Base-by-base conservation (phyloP, 805 yeast species). In the Saccharomyces jurei region DNA sequence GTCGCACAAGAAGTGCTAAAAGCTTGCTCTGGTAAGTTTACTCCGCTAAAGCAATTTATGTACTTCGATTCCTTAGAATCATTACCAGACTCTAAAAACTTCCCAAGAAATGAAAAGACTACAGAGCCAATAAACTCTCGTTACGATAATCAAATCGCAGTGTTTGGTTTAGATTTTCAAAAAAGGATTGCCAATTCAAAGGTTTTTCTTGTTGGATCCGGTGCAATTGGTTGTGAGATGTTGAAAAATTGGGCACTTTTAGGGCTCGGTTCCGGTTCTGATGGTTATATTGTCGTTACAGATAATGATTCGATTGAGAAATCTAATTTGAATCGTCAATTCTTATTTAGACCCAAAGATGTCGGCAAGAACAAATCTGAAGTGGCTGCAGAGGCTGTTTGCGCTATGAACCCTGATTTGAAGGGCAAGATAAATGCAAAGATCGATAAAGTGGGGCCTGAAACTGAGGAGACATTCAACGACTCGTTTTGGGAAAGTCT, bases 151-250 rank as follows among this genome's bases (percentile, higher is more conserved):
- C 96, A 90, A 75, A 87, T 90, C 66, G 97, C 98, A 1, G 96
- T 92, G 1, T 90, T 90, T 63, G 99, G 99, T 56, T 67, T 80
- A 50, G 81, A 81, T 47, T 89, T 81, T 72, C 92, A 89, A 67
- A 82, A 86, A 64, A 75, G 74, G 48, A 74, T 94, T 55, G 81
- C 88, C 41, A 89, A 91, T 70, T 74, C 87, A 58, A 86, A 82
- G 65, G 89, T 91, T 3, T 92, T 94, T 71, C 76, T 94, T 60
- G 99, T 94, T 46, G 99, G 99, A 48, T 79, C 97, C 1, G 99
- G 99, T 69, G 99, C 99, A 21, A 94, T 94, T 76, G 99, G 99
- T 44, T 94, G 99, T 76, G 99, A 94, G 74, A 92, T 94, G 91
- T 78, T 94, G 65, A 94, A 94, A 74, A 91, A 89, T 68, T 94